phyloP scores from a whole-genome alignment of 2,329 filamentous ascomycete species.

The Cercospora sojina region DNA sequence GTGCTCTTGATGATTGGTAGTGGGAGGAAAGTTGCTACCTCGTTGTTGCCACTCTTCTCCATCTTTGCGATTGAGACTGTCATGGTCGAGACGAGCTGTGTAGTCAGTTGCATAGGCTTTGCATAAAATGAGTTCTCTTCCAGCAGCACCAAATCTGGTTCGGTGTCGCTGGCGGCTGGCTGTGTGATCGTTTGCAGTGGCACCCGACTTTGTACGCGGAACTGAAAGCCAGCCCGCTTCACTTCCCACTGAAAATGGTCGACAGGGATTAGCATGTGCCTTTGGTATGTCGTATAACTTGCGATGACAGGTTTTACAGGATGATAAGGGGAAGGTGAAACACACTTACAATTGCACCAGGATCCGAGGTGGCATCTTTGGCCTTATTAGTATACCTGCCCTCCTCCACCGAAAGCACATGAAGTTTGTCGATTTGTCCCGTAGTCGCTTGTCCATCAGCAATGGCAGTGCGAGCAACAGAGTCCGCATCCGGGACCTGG shows the following conservation, averaged over 20 bases:
- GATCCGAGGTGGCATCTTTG: constrained; percentile 1
- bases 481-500: neutral
- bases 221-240: neutral
- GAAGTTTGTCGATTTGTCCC: constrained; percentile 3
- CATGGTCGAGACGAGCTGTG: neutral
- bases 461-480: neutral
- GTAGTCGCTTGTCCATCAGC: neutral
- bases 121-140: neutral
- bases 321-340: neutral
- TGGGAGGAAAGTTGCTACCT: neutral
- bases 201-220: neutral
- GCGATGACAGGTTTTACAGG: neutral
- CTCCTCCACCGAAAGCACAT: constrained; percentile 11
- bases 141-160: neutral
- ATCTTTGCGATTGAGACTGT: neutral
- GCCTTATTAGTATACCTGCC: constrained; percentile 9
- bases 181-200: neutral
- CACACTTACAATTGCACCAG: neutral
- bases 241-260: neutral
- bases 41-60: neutral
- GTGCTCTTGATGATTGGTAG: neutral
- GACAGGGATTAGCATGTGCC: neutral
- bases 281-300: neutral
- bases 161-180: neutral
- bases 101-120: neutral